Evolutionary conservation across 192 early-diverging fungal genomes (phyloP).

Genomic region (Rhizophagus prolifer): DNA sequence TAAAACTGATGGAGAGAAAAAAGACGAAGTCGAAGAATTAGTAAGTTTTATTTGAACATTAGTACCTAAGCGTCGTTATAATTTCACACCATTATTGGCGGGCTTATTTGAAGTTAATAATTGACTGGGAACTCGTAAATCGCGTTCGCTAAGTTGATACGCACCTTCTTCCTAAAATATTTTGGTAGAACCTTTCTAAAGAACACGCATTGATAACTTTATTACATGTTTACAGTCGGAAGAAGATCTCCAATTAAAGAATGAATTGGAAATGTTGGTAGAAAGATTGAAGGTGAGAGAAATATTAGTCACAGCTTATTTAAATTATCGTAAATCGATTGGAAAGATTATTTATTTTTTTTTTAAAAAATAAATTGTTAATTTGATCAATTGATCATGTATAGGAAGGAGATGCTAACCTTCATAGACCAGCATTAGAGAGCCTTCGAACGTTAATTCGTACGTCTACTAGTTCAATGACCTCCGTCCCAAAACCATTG

Average conservation of each 20-base stretch:
- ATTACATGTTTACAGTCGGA: constrained; percentile 69
- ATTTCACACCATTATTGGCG: neutral
- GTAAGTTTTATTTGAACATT: constrained; percentile 11
- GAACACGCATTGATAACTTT: constrained; percentile 19
- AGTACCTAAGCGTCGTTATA: neutral
- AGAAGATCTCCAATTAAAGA: constrained; percentile 93
- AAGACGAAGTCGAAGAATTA: constrained; percentile 31
- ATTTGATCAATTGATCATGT: neutral
- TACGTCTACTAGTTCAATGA: constrained; percentile 97
- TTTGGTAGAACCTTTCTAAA: neutral
- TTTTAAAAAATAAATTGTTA: neutral
- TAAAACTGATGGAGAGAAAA: constrained; percentile 23
- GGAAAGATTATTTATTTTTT: neutral
- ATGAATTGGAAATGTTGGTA: constrained; percentile 93
- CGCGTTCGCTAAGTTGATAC: neutral
- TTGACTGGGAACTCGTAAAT: neutral
- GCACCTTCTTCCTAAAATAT: neutral
- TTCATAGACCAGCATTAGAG: constrained; percentile 86
- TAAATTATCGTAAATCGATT: neutral
- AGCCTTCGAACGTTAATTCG: constrained; percentile 86
- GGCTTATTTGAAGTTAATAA: neutral
- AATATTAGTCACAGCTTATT: neutral
- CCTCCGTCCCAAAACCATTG: constrained; percentile 98
- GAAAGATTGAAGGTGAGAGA: constrained; percentile 79
- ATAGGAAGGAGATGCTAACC: constrained; percentile 66